Evolutionary conservation across 2,329 filamentous ascomycete genomes (phyloP), one percentile per base, ranked within the genome.

Genomic region (Tolypocladium capitatum): DNA sequence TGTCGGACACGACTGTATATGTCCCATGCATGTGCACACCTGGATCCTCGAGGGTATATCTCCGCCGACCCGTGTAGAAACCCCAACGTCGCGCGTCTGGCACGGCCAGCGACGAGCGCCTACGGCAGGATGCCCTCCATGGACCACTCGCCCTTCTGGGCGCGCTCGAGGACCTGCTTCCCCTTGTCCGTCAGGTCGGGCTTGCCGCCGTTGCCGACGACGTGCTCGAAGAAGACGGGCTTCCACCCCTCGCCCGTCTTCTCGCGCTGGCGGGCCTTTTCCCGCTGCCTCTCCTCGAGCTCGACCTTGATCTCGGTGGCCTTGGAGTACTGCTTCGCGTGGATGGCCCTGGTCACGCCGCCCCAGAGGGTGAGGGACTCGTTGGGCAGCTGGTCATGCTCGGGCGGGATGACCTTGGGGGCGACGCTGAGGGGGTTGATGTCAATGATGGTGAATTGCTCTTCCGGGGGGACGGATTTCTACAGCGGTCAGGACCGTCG

Each of bases 341-440:
- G 65, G 59, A 98, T 97, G 33, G 90, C 88, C 46, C 86, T 75
- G 18, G 92, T 97, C 41, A 98, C 91, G 24, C 78, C 79, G 32
- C 80, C 76, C 92, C 92, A 98, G 62, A 95, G 84, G 49, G 78
- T 81, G 54, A 92, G 78, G 2, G 86, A 94, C 68, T 98, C 92
- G 63, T 98, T 92, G 48, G 84, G 78, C 2, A 94, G 78, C 64
- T 97, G 92, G 49, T 80, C 65, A 40, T 89, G 81, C 18, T 76
- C 66, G 0, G 91, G 87, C 0, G 92, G 92, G 0, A 94, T 64
- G 40, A 79, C 70, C 68, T 98, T 98, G 48, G 83, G 72, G 0
- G 84, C 79, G 3, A 94, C 87, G 38, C 74, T 76, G 42, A 98
- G 79, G 3, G 91, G 90, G n/a, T 73, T 76, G 44, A 97, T 80